Conservation (phyloP, 129 eudicot genomes). For the Silybum marianum region DNA sequence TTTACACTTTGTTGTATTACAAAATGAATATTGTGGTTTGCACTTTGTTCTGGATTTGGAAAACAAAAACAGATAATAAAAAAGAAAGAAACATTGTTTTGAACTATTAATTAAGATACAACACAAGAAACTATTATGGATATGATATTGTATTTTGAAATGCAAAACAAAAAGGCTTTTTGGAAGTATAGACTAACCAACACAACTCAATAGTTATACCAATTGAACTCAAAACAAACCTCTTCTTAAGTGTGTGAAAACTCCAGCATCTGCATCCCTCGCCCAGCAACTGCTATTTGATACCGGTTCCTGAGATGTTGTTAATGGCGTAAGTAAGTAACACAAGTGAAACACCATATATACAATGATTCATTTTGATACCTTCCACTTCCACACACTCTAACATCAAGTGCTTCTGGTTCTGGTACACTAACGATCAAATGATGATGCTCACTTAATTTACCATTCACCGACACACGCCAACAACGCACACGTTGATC, state of each 20-base stretch:
- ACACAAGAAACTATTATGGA: not conserved
- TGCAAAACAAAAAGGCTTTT: not conserved
- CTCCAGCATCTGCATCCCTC: constrained; percentile 96
- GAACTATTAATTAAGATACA: not conserved
- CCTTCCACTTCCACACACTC: constrained; percentile 64
- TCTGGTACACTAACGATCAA: constrained; percentile 86
- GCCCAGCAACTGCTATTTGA: constrained; percentile 86
- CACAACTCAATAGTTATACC: no score
- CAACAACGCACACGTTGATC: constrained; percentile 98
- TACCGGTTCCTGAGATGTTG: constrained; percentile 51
- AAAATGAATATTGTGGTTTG: no score
- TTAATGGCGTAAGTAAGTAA: not conserved
- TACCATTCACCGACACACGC: constrained; percentile 51
- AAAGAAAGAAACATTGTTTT: not conserved
- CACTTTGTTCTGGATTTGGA: no score
- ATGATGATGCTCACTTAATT: constrained; percentile 60
- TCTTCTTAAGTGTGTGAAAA: no score
- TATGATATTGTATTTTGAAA: not conserved
- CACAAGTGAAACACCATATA: not conserved
- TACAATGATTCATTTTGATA: constrained; percentile 7
- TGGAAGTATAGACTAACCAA: not conserved
- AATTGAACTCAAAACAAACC: no score
- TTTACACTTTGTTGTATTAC: not conserved
- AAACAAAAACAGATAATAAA: no score
- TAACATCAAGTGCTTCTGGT: constrained; percentile 93